Percentiles rank a stretch among this genome's conserved stretches.
phyloP scores from a whole-genome alignment of 805 yeast genomes.

The Jamesozyma rosinii region DNA sequence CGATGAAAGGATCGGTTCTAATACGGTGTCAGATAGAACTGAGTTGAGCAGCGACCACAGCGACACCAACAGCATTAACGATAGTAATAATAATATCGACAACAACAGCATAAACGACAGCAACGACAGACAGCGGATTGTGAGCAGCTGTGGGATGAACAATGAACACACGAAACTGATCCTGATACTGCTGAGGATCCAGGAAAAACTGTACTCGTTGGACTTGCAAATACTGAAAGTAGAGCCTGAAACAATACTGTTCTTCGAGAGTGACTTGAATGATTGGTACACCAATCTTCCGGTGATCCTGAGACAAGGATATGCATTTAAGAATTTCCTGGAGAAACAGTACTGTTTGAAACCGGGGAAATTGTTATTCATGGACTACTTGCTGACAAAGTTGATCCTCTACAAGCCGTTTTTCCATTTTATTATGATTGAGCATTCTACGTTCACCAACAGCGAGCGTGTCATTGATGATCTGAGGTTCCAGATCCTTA shows the following conservation, averaged over 20 bases:
- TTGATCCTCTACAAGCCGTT: conserved; percentile 80
- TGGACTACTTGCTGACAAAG: conserved; percentile 67
- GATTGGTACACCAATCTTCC: conserved; percentile 69
- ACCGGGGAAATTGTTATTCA: conserved; percentile 65
- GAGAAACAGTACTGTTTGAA: conserved; percentile 41
- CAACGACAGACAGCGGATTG: conserved; percentile 5
- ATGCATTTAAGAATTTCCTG: conserved; percentile 32
- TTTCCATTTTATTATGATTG: conserved; percentile 48
- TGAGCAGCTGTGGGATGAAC: conserved; percentile 71
- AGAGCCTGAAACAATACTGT: conserved; percentile 35
- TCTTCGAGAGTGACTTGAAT: conserved; percentile 59
- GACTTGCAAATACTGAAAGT: conserved; percentile 2
- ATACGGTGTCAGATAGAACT: conserved; percentile 21
- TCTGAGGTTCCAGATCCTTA: conserved; percentile 49
- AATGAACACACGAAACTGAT: conserved; percentile 76
- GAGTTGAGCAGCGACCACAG: not conserved
- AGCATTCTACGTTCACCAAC: not conserved
- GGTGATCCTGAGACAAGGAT: conserved; percentile 58
- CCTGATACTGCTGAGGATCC: conserved; percentile 40
- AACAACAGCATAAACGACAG: not conserved
- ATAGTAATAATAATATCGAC: not conserved
- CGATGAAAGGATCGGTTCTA: conserved; percentile 78
- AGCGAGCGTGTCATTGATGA: conserved; percentile 22
- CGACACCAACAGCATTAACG: not conserved
- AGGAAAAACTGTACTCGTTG: conserved; percentile 8